Evolutionary conservation across 768 basidiomycete genomes (phyloP), one percentile per base, ranked within the genome.

Genomic region (Lactarius trivialis): DNA sequence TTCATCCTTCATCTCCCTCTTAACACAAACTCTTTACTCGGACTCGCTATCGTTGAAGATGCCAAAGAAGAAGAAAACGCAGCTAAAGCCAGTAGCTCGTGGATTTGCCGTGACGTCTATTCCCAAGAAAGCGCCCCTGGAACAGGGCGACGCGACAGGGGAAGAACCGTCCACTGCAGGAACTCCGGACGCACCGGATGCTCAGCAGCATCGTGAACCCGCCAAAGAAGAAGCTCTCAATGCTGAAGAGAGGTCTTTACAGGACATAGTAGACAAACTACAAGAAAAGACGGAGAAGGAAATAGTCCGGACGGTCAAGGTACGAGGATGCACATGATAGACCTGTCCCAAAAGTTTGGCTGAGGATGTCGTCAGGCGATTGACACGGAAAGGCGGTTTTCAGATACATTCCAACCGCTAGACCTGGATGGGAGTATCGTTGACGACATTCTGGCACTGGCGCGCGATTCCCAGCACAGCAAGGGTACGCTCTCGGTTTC

Each of bases 221-320:
- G 34, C 54, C 36, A 28, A 59, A 43, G 51, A 48, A 30, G 62
- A 74, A 45, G 74, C 71, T 24, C 71, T 72, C 51, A 73, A 74
- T 61, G 75, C 72, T 12, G 81, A 81, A 69, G 82, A 86, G 56
- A 78, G 76, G 61, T 77, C 79, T 33, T 76, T 93, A 55, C 93
- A 94, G 74, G 75, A 73, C 51, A 69, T 93, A 52, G 83, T 96
- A 1, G 93, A 96, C 65, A 87, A 83, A 68, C 76, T 88, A 53
- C 92, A 96, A 69, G 92, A 95, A 21, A 93, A 85, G 70, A 89
- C 83, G 6, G 91, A 96, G 72, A 93, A 86, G 71, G 96, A 97
- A 68, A 83, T 95, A 60, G 73, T 77, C 5, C 80, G 85, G 60
- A 75, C 82, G 11, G 63, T 89, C 65, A 91, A 90, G 85, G 95